These are phyloP conservation scores for Penicillium flavigenum DNA, from an alignment of 495 filamentous ascomycete genomes.

Conservation along the genomic window DNA sequence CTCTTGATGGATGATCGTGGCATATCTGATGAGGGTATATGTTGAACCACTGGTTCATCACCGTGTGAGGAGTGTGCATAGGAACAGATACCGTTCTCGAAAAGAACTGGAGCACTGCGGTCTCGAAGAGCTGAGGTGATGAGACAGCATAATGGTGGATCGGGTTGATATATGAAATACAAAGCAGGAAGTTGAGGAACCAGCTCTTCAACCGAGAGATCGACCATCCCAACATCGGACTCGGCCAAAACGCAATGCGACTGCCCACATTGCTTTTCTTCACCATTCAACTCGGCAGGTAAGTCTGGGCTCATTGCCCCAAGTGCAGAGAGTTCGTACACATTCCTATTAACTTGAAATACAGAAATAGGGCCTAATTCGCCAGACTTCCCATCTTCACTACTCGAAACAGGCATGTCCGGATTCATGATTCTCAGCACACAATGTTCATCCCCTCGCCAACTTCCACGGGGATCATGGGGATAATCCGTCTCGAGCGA, in stretches of 20 bases:
- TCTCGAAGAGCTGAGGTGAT: background rate
- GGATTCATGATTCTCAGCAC: background rate
- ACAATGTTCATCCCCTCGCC: background rate
- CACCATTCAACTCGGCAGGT: background rate
- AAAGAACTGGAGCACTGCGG: background rate
- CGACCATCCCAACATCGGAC: background rate
- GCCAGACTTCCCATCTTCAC: background rate
- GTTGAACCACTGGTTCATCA: background rate
- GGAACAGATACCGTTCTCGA: background rate
- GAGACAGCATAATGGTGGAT: conserved; percentile 1
- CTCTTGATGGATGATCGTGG: background rate
- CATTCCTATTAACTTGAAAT: background rate
- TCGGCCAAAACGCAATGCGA: background rate
- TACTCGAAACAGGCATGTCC: background rate
- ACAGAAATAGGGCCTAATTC: no score
- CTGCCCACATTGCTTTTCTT: background rate
- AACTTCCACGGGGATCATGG: background rate
- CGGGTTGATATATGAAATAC: background rate
- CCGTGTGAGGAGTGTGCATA: background rate
- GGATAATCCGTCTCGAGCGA: background rate
- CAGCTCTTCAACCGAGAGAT: background rate
- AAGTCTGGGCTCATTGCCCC: background rate
- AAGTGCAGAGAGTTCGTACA: background rate
- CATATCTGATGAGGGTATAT: background rate
- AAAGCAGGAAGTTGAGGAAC: background rate